A percentile compares a stretch with the other conserved stretches of the same genome.
Conservation (phyloP, 371 early-diverging fungal species). For the Lichtheimia ornata region DNA sequence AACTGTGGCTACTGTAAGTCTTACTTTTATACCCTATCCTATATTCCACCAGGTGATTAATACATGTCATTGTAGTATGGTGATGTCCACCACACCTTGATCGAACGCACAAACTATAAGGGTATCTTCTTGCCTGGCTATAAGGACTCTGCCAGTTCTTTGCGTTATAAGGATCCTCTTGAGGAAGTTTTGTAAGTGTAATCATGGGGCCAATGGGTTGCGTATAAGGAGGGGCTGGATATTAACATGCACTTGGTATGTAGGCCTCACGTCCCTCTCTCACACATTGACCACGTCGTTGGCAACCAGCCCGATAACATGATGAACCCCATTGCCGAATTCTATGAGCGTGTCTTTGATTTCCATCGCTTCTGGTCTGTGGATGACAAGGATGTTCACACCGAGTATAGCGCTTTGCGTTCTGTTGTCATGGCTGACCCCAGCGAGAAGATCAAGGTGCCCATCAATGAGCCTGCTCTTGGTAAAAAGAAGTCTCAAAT, state of each 20-base stretch:
- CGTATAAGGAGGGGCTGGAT: neutral
- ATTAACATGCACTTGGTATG: neutral
- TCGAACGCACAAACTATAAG: slow-evolving; percentile 83
- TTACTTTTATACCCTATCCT: neutral
- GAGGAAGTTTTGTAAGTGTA: slow-evolving; percentile 52
- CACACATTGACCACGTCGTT: slow-evolving; percentile 91
- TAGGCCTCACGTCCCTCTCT: slow-evolving; percentile 66
- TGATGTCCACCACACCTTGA: slow-evolving; percentile 92
- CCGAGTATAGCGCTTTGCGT: slow-evolving; percentile 92
- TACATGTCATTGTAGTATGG: slow-evolving; percentile 62
- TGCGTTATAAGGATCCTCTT: slow-evolving; percentile 69
- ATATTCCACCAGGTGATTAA: neutral
- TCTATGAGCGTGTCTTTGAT: slow-evolving; percentile 84
- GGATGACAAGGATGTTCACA: slow-evolving; percentile 95
- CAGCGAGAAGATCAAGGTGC: slow-evolving; percentile 92
- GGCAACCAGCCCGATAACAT: slow-evolving; percentile 93
- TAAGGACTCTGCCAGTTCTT: slow-evolving; percentile 32
- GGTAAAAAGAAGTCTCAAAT: slow-evolving; percentile 96
- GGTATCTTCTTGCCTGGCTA: slow-evolving; percentile 91
- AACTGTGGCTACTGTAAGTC: slow-evolving; percentile 80
- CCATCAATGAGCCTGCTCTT: slow-evolving; percentile 96
- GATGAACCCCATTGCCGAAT: slow-evolving; percentile 87
- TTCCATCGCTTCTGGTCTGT: slow-evolving; percentile 99
- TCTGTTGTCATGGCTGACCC: slow-evolving; percentile 97
- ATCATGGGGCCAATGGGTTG: neutral